Evolutionary conservation across 768 basidiomycete species (phyloP), one percentile per base, ranked within the genome.

Genomic region (Tylopilus felleus): DNA sequence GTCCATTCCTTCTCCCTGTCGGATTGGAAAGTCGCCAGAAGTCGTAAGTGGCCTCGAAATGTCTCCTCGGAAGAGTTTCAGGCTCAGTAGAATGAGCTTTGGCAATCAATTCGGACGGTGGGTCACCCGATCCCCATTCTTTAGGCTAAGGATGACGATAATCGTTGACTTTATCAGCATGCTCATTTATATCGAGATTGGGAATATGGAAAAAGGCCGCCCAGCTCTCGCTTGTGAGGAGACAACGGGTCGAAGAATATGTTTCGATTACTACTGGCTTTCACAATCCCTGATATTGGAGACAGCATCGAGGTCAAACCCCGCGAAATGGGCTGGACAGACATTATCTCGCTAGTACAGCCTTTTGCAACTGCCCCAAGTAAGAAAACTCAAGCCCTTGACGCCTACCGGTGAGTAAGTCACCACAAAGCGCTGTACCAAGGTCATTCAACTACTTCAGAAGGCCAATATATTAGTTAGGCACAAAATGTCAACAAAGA

Each of bases 341-440:
- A 31, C 12, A 1, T n/a, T 3, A 2, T 25, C n/a, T 10, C n/a
- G 13, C 17, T 19, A 17, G 8, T 0, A 16, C 17, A 5, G 12
- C 8, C 14, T 61, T 36, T n/a, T n/a, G 25, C 19, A 1, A 10
- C 31, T 47, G 13, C 60, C 60, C 1, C 13, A 62, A 55, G 60
- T 54, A 12, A 49, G n/a, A 2, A 62, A 41, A 19, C 23, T 38
- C 0, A 47, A 52, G 22, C 44, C 47, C 6, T 25, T 52, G 25
- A 55, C 60, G 9, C 36, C 52, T 7, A 1, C 28, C 2, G 60
- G 60, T 61, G 21, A 61, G 56, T 39, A 10, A 12, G 7, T 33
- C 28, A 8, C 21, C 16, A 19, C 1, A 3, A 9, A n/a, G n/a
- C n/a, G 12, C n/a, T 25, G 10, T 21, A 29, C 19, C 16, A 21